Base-by-base conservation (phyloP, 768 basidiomycete genomes). In the Phanerochaete sordida region DNA sequence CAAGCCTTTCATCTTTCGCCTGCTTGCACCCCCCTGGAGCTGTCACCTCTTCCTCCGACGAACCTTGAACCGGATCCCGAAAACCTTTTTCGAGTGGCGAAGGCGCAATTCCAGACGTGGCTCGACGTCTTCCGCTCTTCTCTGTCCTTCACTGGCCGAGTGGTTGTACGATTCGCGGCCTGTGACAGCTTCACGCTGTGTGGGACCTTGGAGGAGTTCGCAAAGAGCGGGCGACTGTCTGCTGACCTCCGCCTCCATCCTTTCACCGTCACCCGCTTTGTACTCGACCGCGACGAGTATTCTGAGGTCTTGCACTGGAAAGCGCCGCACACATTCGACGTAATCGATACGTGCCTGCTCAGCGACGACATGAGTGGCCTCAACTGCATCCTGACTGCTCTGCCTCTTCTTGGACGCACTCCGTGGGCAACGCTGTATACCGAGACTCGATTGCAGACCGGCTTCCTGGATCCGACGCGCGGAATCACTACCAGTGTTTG, bases 1-100 rank as follows among this genome's bases (percentile, higher is more conserved):
- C 21, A 67, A 7, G 62, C 73, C 8, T 82, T 82, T 63, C 79
- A 81, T 62, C 72, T 79, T 21, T 74, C 75, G 1, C 61, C 72
- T n/a, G 61, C 49, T 9, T 64, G 53, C 30, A 35, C 19, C 16
- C 12, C 24, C 15, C 8, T 19, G 24, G 54, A 55, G 16, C 5
- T 21, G 11, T 13, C 21, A 5, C 2, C 19, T 44, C 21, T 37
- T 3, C 3, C 37, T 28, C 51, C 44, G 28, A 43, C 56, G 11
- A 57, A 15, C 19, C 7, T 5, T 19, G 44, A 46, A n/a, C 23
- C 33, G 7, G 33, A 35, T 13, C 13, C 33, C 13, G 33, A 35
- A 13, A 13, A 35, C 33, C 33, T 35, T 5, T 46, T 7, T 19
- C 28, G 19, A 12, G 28, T 24, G 13, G 60, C 60, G 24, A 49